phyloP scores from a whole-genome alignment of 768 basidiomycete species.

The Russula sp. region DNA sequence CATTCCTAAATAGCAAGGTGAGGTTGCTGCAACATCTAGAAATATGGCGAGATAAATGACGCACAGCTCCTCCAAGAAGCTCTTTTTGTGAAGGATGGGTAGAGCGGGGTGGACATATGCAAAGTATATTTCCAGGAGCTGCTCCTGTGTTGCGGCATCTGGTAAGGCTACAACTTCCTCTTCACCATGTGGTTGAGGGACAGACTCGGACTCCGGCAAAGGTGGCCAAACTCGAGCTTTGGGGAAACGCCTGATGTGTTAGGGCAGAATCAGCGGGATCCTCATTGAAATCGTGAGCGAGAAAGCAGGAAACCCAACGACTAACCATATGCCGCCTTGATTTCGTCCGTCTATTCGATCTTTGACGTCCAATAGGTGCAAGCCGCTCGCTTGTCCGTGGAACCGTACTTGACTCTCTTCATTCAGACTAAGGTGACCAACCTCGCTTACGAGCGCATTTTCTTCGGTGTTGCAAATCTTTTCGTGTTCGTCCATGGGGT shows the following conservation, averaged over 20 bases:
- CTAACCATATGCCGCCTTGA: conserved; percentile 73
- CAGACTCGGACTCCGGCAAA: conserved; percentile 35
- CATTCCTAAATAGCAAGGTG: conserved; percentile 8
- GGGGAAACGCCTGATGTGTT: conserved; percentile 65
- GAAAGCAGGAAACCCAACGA: conserved; percentile 27
- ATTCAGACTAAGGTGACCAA: conserved; percentile 84
- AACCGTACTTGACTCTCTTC: conserved; percentile 84
- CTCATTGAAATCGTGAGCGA: conserved; percentile 16
- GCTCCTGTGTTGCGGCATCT: conserved; percentile 55
- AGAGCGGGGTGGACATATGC: conserved; percentile 75
- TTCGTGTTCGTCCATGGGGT: conserved; percentile 31
- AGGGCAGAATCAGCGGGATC: conserved; percentile 31
- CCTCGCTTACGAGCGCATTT: conserved; percentile 58
- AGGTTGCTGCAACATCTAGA: background rate
- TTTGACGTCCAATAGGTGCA: conserved; percentile 66
- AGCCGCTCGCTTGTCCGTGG: conserved; percentile 81
- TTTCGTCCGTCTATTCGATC: conserved; percentile 62
- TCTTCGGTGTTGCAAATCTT: conserved; percentile 35
- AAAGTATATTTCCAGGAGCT: conserved; percentile 75
- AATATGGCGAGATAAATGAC: conserved; percentile 20
- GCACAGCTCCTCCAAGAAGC: conserved; percentile 62
- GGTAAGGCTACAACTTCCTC: conserved; percentile 51
- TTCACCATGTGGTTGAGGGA: conserved; percentile 38
- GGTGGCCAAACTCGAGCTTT: conserved; percentile 89
- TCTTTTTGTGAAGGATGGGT: conserved; percentile 70